Evolutionary conservation across 2,329 filamentous ascomycete genomes (phyloP).

Genomic region (Huntiella decipiens): DNA sequence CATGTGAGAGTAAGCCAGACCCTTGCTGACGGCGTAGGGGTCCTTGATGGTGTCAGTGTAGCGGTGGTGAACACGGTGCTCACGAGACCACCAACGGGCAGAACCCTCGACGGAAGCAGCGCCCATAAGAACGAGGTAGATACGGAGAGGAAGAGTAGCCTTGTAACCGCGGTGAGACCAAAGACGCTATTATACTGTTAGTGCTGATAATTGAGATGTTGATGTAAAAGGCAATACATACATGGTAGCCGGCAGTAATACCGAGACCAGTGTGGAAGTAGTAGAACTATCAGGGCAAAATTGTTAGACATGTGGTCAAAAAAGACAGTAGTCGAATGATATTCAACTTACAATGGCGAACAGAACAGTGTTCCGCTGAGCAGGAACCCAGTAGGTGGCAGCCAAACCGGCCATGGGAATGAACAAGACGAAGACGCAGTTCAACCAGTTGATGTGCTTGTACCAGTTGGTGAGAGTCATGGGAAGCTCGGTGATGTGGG

Average conservation of each 20-base stretch:
- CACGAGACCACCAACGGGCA: conserved; percentile 75
- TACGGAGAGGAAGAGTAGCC: conserved; percentile 53
- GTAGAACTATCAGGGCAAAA: conserved; percentile 20
- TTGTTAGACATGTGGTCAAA: not conserved
- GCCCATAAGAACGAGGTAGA: conserved; percentile 66
- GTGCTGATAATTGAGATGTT: not conserved
- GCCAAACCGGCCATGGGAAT: conserved; percentile 58
- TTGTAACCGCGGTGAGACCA: conserved; percentile 80
- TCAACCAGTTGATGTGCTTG: conserved; percentile 89
- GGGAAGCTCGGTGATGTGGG: conserved; percentile 67
- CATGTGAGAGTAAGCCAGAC: conserved; percentile 57
- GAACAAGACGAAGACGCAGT: conserved; percentile 60
- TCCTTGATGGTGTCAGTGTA: conserved; percentile 90
- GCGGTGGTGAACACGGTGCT: conserved; percentile 73
- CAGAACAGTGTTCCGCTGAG: conserved; percentile 50
- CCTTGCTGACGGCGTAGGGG: conserved; percentile 79
- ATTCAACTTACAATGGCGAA: conserved; percentile 35
- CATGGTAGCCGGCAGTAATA: conserved; percentile 46
- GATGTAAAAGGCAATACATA: not conserved
- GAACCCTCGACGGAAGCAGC: conserved; percentile 73
- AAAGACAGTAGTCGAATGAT: not conserved
- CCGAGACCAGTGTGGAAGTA: conserved; percentile 73
- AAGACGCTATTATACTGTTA: conserved; percentile 35
- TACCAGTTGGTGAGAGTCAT: conserved; percentile 73
- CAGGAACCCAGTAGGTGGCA: conserved; percentile 59